phyloP scores from a whole-genome alignment of 441 rosid genomes.

The Melastoma candidum region DNA sequence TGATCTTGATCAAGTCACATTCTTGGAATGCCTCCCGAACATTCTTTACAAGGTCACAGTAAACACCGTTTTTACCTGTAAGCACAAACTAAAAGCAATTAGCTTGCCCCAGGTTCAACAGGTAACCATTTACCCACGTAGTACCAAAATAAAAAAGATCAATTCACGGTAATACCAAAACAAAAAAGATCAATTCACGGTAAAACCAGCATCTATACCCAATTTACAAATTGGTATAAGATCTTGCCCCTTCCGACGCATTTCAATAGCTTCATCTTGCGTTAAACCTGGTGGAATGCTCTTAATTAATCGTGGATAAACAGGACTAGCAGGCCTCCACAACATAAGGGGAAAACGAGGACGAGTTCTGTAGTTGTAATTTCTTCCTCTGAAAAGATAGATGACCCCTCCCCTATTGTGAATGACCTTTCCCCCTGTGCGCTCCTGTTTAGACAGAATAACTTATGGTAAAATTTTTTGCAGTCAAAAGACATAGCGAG shows the following conservation, averaged over 20 bases:
- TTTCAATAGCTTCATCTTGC: slow-evolving; percentile 46
- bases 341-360: slow-evolving; percentile 85
- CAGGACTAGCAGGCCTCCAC: slow-evolving; percentile 78
- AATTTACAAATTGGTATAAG: slow-evolving; percentile 71
- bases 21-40: slow-evolving; percentile 89
- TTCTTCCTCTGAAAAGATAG: slow-evolving; percentile 81
- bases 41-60: slow-evolving; percentile 46
- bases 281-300: slow-evolving; percentile 66
- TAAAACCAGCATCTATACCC: slow-evolving; percentile 27
- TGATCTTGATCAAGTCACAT: slow-evolving; percentile 76
- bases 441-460: slow-evolving; percentile 43
- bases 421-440: slow-evolving; percentile 83
- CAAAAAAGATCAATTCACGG: neutral
- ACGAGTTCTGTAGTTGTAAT: slow-evolving; percentile 70
- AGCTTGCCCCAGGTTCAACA: slow-evolving; percentile 7
- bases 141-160: neutral
- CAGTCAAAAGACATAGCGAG: neutral
- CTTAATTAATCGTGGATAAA: slow-evolving; percentile 69
- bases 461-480: neutral
- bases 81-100: slow-evolving; percentile 11
- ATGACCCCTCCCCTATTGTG: slow-evolving; percentile 64
- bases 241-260: slow-evolving; percentile 73
- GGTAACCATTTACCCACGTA: neutral
- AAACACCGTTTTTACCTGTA: slow-evolving; percentile 78
- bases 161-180: no score